Base-by-base conservation (phyloP, 2,329 filamentous ascomycete species). In the Helotiales sp. region DNA sequence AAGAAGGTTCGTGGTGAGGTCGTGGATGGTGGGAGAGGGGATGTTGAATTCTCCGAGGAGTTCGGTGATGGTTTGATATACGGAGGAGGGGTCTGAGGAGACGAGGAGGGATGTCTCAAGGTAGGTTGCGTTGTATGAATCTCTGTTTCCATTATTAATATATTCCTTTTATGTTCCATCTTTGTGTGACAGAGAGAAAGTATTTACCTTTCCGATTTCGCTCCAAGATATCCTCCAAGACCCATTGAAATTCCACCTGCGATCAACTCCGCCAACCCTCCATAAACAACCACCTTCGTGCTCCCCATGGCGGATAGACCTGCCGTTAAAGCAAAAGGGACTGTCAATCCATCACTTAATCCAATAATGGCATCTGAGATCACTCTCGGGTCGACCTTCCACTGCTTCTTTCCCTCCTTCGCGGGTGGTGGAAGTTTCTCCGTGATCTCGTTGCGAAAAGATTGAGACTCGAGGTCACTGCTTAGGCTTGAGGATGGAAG, bases 221-320 rank as follows among this genome's bases (percentile, higher is more conserved):
- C 81, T 38, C 81, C 84, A 2, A 86, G 72, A 67, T 82, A 86
- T 19, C 81, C 83, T 29, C 83, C 84, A 17, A 86, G 69, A 1
- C 84, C 84, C 84, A 86, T 86, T 2, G 80, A 84, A 36, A 86
- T 85, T 5, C 81, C 78, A 19, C 84, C 84, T 1, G 82, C 81
- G 62, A 85, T 81, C 29, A 86, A 74, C 69, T 87, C 84, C 0
- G 84, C 83, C 27, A 86, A 71, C 1, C 84, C 84, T 17, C 81
- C 84, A 60, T 83, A 79, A 3, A 88, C 75, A n/a, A 82, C 79
- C 0, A 81, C 75, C 50, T 76, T 78, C 19, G 79, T 80, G 61
- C 79, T 77, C 5, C 79, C 79, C 51, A 82, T 67, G 1, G 73
- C 71, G 6, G 71, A 73, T 2, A 87, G 70, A 3, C 84, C 84